Evolutionary conservation across 306 rosid species (phyloP).

Genomic region (Arachis hypogaea): DNA sequence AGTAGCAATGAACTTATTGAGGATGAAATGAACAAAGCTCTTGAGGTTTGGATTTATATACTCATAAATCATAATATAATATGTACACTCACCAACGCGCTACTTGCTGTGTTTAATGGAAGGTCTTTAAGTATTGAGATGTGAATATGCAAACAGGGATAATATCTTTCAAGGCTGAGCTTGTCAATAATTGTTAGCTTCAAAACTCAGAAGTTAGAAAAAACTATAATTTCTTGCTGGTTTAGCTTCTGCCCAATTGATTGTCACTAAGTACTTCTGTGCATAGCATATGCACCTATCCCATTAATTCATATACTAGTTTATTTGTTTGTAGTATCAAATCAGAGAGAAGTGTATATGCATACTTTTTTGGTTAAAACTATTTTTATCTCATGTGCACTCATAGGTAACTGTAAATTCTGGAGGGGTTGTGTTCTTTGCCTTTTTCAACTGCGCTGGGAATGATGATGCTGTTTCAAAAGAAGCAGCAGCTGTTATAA

Average conservation of each 20-base stretch:
- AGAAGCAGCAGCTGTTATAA: slow-evolving; percentile 91
- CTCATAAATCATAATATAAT: neutral
- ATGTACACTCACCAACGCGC: neutral
- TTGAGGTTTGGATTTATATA: slow-evolving; percentile 65
- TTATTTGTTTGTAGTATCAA: neutral
- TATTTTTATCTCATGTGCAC: slow-evolving; percentile 48
- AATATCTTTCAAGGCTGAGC: slow-evolving; percentile 8
- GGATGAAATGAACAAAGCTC: slow-evolving; percentile 83
- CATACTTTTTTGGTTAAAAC: slow-evolving; percentile 23
- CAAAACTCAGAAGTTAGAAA: neutral
- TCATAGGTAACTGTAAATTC: slow-evolving; percentile 89
- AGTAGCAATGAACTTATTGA: slow-evolving; percentile 77
- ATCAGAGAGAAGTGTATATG: slow-evolving; percentile 27
- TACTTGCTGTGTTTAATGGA: neutral
- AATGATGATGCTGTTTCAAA: slow-evolving; percentile 50
- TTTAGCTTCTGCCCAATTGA: slow-evolving; percentile 26
- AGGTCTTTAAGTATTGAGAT: slow-evolving; percentile 15
- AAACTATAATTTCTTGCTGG: slow-evolving; percentile 7
- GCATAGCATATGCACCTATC: slow-evolving; percentile 1
- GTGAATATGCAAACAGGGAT: slow-evolving; percentile 16
- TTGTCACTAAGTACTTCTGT: slow-evolving; percentile 9
- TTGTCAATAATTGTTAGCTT: slow-evolving; percentile 6
- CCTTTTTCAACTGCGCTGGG: slow-evolving; percentile 66
- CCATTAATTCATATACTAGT: neutral
- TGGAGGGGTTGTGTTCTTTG: slow-evolving; percentile 96